Percentiles rank a stretch among this genome's conserved stretches.
phyloP scores from a whole-genome alignment of 2,329 filamentous ascomycete species.

The Arthrobotrys iridis region DNA sequence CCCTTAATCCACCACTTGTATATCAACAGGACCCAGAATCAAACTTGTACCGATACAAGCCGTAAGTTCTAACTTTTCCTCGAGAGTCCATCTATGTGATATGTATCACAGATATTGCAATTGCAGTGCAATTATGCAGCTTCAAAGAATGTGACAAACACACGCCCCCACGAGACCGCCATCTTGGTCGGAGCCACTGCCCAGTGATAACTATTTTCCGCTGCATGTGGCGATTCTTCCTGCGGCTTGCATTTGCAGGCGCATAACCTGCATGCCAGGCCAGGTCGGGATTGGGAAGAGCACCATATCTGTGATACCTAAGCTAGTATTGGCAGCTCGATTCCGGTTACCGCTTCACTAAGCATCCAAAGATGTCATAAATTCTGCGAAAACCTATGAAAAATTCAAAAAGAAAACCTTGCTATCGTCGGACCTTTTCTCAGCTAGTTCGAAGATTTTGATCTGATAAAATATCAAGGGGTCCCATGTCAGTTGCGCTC shows the following conservation, averaged over 20 bases:
- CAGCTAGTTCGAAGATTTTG: neutral
- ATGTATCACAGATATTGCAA: neutral
- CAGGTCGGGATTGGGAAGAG: neutral
- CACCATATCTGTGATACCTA: slow-evolving; percentile 21
- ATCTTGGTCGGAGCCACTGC: neutral
- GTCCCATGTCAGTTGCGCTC: neutral
- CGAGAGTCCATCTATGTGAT: neutral
- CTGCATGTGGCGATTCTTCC: slow-evolving; percentile 25
- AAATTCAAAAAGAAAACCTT: neutral
- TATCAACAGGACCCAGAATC: neutral
- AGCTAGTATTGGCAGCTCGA: slow-evolving; percentile 36
- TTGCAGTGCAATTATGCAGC: slow-evolving; percentile 14
- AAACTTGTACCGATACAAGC: slow-evolving; percentile 14
- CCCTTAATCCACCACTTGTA: neutral
- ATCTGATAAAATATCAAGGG: slow-evolving; percentile 22
- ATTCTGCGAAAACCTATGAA: slow-evolving; percentile 10
- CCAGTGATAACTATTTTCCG: slow-evolving; percentile 37
- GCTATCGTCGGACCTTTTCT: neutral
- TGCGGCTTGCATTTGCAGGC: slow-evolving; percentile 32
- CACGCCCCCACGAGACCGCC: slow-evolving; percentile 16
- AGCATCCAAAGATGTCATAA: slow-evolving; percentile 17
- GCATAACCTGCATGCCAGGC: slow-evolving; percentile 41
- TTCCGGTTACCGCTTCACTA: slow-evolving; percentile 11
- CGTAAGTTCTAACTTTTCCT: slow-evolving; percentile 21
- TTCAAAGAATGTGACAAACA: slow-evolving; percentile 14